Conservation (phyloP, 1,284 basidiomycete species). For the Tetrapyrgos nigripes region DNA sequence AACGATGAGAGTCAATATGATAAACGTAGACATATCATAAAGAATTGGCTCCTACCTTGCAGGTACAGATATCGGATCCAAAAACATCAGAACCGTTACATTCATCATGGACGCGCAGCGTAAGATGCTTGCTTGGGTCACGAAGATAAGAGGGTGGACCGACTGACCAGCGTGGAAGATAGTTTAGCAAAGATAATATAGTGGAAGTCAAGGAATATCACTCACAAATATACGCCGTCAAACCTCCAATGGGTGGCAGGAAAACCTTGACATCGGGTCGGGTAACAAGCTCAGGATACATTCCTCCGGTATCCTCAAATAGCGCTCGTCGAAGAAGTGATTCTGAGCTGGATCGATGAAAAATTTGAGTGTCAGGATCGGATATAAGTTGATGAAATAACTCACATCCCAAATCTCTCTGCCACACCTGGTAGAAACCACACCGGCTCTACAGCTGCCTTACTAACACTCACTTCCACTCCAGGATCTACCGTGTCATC, state of each 20-base stretch:
- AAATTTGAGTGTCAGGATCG: slow-evolving; percentile 5
- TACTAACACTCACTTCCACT: slow-evolving; percentile 86
- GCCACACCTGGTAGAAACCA: slow-evolving; percentile 97
- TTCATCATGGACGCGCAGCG: slow-evolving; percentile 93
- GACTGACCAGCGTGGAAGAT: slow-evolving; percentile 49
- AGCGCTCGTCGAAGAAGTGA: slow-evolving; percentile 84
- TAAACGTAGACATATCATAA: too few species aligned
- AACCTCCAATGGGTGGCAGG: slow-evolving; percentile 91
- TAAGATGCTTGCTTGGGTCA: slow-evolving; percentile 87
- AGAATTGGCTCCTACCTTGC: slow-evolving; percentile 52
- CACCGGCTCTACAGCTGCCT: slow-evolving; percentile 91
- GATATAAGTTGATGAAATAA: slow-evolving; percentile 19
- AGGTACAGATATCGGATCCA: slow-evolving; percentile 94
- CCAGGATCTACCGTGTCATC: slow-evolving; percentile 71
- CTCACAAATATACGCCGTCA: slow-evolving; percentile 93
- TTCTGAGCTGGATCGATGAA: slow-evolving; percentile 66
- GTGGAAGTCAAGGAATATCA: slow-evolving; percentile 19
- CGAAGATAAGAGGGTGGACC: slow-evolving; percentile 82
- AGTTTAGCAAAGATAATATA: not conserved
- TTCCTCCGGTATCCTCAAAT: slow-evolving; percentile 95
- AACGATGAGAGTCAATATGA: too few species aligned
- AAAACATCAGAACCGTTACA: slow-evolving; percentile 92
- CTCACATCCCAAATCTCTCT: slow-evolving; percentile 86
- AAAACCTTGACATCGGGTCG: slow-evolving; percentile 95
- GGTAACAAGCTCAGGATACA: slow-evolving; percentile 96